These are phyloP conservation scores for Sporothrix dimorphospora DNA, from an alignment of 2,329 filamentous ascomycete genomes.

Conservation along the genomic window DNA sequence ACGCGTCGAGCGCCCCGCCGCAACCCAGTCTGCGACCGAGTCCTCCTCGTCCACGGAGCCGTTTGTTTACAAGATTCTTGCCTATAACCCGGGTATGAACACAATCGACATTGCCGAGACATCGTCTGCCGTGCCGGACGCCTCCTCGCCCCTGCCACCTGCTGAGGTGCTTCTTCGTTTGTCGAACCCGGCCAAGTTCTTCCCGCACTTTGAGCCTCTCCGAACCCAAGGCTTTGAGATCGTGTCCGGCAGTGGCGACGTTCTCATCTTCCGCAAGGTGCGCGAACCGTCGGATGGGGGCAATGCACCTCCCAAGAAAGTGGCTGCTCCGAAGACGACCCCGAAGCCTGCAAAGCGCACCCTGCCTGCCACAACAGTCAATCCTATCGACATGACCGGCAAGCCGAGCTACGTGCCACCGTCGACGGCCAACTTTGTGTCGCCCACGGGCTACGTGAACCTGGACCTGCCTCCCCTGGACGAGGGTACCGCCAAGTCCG, in stretches of 20 bases:
- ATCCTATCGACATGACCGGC: slow-evolving; percentile 63
- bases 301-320: background rate
- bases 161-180: slow-evolving; percentile 63
- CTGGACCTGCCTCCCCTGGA: slow-evolving; percentile 52
- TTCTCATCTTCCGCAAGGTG: slow-evolving; percentile 69
- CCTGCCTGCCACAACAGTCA: slow-evolving; percentile 43
- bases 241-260: slow-evolving; percentile 63
- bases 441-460: slow-evolving; percentile 68
- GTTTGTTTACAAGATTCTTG: slow-evolving; percentile 65
- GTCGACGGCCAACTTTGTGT: slow-evolving; percentile 62
- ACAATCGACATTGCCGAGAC: slow-evolving; percentile 63
- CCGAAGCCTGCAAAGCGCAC: slow-evolving; percentile 26
- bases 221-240: slow-evolving; percentile 68
- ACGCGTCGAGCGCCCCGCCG: background rate
- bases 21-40: background rate
- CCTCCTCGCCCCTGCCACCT: slow-evolving; percentile 56
- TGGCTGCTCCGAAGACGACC: background rate
- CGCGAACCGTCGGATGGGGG: slow-evolving; percentile 35
- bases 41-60: background rate
- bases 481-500: background rate
- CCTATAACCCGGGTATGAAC: slow-evolving; percentile 64
- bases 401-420: slow-evolving; percentile 42
- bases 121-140: slow-evolving; percentile 56
- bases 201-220: slow-evolving; percentile 63
- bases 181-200: slow-evolving; percentile 65